A percentile compares a stretch with the other conserved stretches of the same genome.
These are phyloP conservation scores for Perkinsus olseni DNA, from an alignment of 169 alveolate species.

Conservation along the genomic window DNA sequence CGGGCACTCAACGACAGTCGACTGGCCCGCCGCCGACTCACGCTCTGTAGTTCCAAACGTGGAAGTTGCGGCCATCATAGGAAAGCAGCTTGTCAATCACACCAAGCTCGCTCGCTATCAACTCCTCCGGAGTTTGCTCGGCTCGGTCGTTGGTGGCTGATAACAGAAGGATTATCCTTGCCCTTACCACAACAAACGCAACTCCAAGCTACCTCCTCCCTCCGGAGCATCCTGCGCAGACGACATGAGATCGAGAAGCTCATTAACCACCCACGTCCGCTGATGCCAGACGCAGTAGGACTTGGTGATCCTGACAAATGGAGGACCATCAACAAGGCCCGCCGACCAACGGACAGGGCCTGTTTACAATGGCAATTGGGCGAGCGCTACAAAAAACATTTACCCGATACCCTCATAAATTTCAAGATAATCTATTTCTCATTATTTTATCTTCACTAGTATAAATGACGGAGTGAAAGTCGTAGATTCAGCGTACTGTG, in stretches of 20 bases:
- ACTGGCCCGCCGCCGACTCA: not conserved
- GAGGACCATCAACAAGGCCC: not conserved
- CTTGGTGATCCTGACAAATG: not conserved
- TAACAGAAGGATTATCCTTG: too few relatives aligned
- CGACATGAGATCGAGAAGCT: not conserved
- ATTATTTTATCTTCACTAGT: too few relatives aligned
- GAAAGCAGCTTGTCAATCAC: conserved; percentile 18
- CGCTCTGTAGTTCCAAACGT: conserved; percentile 33
- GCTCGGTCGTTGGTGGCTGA: too few relatives aligned
- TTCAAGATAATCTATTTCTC: too few relatives aligned
- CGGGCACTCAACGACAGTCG: too few relatives aligned
- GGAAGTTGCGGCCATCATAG: conserved; percentile 32
- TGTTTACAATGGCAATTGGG: too few relatives aligned
- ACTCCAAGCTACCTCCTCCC: not conserved
- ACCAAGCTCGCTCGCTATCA: conserved; percentile 6
- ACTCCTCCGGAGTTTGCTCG: not conserved
- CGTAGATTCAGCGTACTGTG: too few relatives aligned
- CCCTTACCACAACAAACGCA: too few relatives aligned
- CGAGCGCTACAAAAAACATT: too few relatives aligned
- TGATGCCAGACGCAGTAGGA: conserved; percentile 9
- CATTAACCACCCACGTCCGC: not conserved
- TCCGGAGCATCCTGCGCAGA: not conserved
- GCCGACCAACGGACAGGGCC: not conserved
- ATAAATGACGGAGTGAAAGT: too few relatives aligned
- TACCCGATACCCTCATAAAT: not conserved